Evolutionary conservation across 129 eudicot species (phyloP), one percentile per base, ranked within the genome.

Genomic region (Glebionis coronaria): DNA sequence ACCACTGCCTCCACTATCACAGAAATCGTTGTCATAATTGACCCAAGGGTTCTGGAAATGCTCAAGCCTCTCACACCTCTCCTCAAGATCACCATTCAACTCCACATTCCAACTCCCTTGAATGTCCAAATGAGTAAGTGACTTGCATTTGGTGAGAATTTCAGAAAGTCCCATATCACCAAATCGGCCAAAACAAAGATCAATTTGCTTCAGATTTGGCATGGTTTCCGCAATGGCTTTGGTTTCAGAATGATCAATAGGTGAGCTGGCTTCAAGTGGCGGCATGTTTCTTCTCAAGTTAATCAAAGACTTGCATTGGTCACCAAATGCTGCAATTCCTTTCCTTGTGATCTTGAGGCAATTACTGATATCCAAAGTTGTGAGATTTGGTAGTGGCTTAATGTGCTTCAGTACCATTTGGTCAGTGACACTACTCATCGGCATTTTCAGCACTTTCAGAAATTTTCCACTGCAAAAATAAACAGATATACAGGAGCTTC

Each of bases 251-350:
- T 81, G 77, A 23, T 77, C 77, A 1, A 47, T n/a, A 13, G 35
- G 46, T n/a, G 44, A 15, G 15, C 14, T 4, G 3, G 40, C 56
- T 19, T 53, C 18, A 14, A 44, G 54, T 50, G 70, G 77, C 11
- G 79, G 76, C 85, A 77, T 81, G 79, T 73, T 73, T 61, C 86
- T 77, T 73, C 59, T 81, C 63, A 81, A 64, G 63, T 54, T 67
- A 20, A 65, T 12, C 51, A 77, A 55, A 18, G 72, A 81, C 44
- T 69, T 64, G 68, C 86, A 81, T 19, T 68, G 63, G 67, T 16
- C 73, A 57, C 82, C 86, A 19, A 81, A 81, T 19, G 80, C 47
- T 69, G 50, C 77, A 20, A 81, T 65, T 4, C 80, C 82, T 64
- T 77, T 64, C 59, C 14, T 27, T 69, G 86, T 73, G 57, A 81